Evolutionary conservation across 305 asterid genomes (phyloP).

Genomic region (Ilex paraguariensis): DNA sequence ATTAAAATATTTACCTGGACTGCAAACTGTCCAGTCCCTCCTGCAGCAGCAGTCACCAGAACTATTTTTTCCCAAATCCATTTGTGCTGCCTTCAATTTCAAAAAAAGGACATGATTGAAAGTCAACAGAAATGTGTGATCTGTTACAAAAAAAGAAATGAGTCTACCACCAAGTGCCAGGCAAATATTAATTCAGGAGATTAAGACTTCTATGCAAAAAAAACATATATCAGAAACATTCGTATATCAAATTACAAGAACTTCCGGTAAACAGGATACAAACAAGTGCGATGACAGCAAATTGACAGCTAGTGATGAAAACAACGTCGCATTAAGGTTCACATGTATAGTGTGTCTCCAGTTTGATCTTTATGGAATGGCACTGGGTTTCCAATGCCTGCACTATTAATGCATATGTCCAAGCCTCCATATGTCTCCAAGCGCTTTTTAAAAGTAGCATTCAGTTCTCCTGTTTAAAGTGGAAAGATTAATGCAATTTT

Average conservation of each 20-base stretch:
- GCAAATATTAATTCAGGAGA: background rate
- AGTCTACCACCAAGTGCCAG: background rate
- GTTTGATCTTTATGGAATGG: constrained; percentile 55
- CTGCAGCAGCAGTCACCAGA: constrained; percentile 98
- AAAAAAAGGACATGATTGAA: constrained; percentile 3
- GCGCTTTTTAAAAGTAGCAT: constrained; percentile 69
- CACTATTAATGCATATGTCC: constrained; percentile 81
- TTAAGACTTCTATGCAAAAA: background rate
- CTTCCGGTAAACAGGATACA: background rate
- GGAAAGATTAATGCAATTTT: background rate
- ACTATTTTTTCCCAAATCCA: constrained; percentile 80
- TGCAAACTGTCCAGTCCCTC: constrained; percentile 99
- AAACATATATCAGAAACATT: background rate
- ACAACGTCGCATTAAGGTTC: constrained; percentile 54
- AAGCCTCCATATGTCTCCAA: constrained; percentile 62
- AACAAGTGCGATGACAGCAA: background rate
- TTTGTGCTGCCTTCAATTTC: constrained; percentile 67
- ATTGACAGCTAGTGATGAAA: background rate
- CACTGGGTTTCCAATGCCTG: constrained; percentile 57
- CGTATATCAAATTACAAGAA: background rate
- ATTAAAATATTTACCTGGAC: constrained; percentile 63
- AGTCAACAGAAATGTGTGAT: background rate
- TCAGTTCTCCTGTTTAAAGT: constrained; percentile 44
- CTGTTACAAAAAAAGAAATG: background rate
- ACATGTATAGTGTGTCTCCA: constrained; percentile 74